Percentiles rank a stretch among this genome's conserved stretches.
These are phyloP conservation scores for Pachyrhizus erosus DNA, from an alignment of 306 rosid species.

Conservation along the genomic window DNA sequence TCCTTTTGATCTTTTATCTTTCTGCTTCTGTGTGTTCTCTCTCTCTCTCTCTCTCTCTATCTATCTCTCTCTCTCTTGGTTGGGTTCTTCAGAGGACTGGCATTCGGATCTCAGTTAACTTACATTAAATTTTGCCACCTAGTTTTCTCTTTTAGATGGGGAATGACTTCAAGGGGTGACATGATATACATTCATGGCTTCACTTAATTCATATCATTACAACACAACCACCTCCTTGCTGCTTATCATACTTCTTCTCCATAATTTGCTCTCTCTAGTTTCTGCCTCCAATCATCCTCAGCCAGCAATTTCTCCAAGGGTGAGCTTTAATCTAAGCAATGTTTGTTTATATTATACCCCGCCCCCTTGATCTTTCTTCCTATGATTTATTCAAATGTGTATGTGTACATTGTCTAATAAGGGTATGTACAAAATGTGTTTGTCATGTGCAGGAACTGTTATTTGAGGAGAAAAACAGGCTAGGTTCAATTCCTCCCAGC, in stretches of 20 bases:
- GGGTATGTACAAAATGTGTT: not conserved
- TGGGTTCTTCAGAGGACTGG: slow-evolving; percentile 40
- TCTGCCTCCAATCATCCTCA: slow-evolving; percentile 48
- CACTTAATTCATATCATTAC: slow-evolving; percentile 43
- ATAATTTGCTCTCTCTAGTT: slow-evolving; percentile 49
- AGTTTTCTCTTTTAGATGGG: slow-evolving; percentile 32
- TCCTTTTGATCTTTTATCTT: not conserved
- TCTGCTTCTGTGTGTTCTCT: no score
- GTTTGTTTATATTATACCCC: no score
- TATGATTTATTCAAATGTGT: not conserved
- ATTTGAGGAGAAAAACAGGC: slow-evolving; percentile 72
- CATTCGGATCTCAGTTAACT: slow-evolving; percentile 49
- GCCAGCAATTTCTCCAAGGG: slow-evolving; percentile 55
- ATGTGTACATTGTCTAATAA: not conserved
- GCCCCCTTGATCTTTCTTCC: not conserved
- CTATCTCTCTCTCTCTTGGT: slow-evolving; percentile 18
- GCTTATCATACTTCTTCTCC: slow-evolving; percentile 49
- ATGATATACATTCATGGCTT: slow-evolving; percentile 53
- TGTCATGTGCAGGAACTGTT: slow-evolving; percentile 57
- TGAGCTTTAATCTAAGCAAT: slow-evolving; percentile 35
- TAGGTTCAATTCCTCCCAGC: slow-evolving; percentile 94
- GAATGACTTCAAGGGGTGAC: slow-evolving; percentile 49
- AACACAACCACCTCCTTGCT: slow-evolving; percentile 43
- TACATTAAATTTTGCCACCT: slow-evolving; percentile 37
- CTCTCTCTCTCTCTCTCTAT: not conserved